phyloP scores from a whole-genome alignment of 495 filamentous ascomycete genomes.

The Entonaema liquescens region DNA sequence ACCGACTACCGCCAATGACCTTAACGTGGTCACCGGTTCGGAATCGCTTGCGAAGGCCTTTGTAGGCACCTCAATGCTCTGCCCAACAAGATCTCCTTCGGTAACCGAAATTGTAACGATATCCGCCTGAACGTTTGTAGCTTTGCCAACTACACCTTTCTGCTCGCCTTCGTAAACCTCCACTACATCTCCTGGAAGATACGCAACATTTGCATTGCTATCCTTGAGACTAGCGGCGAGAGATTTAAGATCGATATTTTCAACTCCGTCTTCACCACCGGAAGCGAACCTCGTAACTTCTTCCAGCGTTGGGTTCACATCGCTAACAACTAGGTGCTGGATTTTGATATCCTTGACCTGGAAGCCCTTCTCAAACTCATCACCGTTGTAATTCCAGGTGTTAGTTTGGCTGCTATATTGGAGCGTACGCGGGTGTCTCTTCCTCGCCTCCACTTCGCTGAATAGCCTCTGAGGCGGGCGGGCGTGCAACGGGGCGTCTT shows the following conservation, averaged over 20 bases:
- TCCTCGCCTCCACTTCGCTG: constrained; percentile 91
- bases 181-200: constrained; percentile 89
- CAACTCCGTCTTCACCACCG: constrained; percentile 86
- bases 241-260: constrained; percentile 90
- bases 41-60: constrained; percentile 93
- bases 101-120: constrained; percentile 91
- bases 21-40: constrained; percentile 96
- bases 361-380: constrained; percentile 92
- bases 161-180: constrained; percentile 98
- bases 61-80: constrained; percentile 92
- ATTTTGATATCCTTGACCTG: constrained; percentile 94
- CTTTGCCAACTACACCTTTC: constrained; percentile 85
- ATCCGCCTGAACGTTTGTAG: constrained; percentile 84
- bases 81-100: constrained; percentile 81
- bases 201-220: constrained; percentile 76
- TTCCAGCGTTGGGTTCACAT: constrained; percentile 92
- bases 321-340: constrained; percentile 78
- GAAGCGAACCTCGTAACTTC: constrained; percentile 95
- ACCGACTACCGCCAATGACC: constrained; percentile 94
- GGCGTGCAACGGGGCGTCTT: constrained; percentile 71
- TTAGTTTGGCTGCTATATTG: constrained; percentile 69
- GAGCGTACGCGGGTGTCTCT: constrained; percentile 80
- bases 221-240: constrained; percentile 87
- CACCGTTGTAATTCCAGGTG: constrained; percentile 81
- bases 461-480: constrained; percentile 89